phyloP scores from a whole-genome alignment of 179 eudicot species.

The Patellifolia procumbens region DNA sequence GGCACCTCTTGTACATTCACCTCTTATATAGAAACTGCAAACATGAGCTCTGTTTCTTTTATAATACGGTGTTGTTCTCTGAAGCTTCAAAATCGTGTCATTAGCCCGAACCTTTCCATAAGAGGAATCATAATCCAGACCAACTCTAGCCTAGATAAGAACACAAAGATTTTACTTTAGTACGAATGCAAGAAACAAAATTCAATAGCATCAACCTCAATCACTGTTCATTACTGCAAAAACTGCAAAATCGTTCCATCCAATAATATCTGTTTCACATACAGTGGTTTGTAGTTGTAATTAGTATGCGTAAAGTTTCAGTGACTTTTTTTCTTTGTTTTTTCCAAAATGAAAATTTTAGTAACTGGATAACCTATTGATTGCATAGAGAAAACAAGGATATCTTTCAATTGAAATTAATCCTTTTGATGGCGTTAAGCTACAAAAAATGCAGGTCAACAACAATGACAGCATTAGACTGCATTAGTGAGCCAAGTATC shows the following conservation, averaged over 20 bases:
- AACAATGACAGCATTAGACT: not conserved
- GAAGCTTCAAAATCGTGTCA: constrained; percentile 91
- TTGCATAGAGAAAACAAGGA: not conserved
- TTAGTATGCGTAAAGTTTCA: not conserved
- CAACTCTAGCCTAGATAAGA: constrained; percentile 75
- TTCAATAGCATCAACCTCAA: not conserved
- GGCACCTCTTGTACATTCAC: constrained; percentile 98
- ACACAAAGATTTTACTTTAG: not conserved
- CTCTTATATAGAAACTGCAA: constrained; percentile 88
- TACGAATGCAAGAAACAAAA: not conserved
- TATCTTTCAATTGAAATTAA: not conserved
- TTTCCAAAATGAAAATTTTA: too few relatives aligned
- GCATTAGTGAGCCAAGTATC: not conserved
- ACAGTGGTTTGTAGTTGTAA: not conserved
- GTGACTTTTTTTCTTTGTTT: too few relatives aligned
- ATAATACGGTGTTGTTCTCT: constrained; percentile 94
- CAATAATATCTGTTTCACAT: not conserved
- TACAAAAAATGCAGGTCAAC: not conserved
- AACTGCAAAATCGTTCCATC: not conserved
- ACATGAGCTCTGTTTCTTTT: constrained; percentile 97
- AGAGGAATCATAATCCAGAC: constrained; percentile 91
- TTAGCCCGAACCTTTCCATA: constrained; percentile 76
- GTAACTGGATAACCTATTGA: not conserved
- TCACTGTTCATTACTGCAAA: not conserved
- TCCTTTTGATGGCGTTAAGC: not conserved